Percentiles rank a stretch among this genome's conserved stretches.
phyloP scores from a whole-genome alignment of 805 yeast species.

The Candida patagonica region DNA sequence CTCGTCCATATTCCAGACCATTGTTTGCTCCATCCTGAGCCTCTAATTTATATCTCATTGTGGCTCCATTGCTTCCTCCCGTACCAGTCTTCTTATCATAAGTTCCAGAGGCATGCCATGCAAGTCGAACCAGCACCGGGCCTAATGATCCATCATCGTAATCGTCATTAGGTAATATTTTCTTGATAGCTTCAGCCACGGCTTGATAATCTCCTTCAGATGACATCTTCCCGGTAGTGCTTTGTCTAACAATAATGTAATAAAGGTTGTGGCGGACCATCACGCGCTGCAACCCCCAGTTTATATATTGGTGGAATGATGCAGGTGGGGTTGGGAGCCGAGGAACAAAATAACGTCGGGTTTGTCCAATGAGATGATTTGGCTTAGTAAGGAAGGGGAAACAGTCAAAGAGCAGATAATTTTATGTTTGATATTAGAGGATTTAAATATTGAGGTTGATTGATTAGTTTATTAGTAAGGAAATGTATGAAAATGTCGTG shows the following conservation, averaged over 20 bases:
- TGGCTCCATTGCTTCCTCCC: conserved; percentile 47
- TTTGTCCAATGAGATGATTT: no score
- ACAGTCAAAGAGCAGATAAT: no score
- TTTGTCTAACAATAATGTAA: not conserved
- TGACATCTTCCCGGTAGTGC: not conserved
- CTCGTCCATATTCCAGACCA: conserved; percentile 45
- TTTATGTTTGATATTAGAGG: no score
- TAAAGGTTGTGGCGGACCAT: conserved; percentile 2
- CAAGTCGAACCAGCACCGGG: conserved; percentile 67
- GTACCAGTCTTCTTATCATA: conserved; percentile 48
- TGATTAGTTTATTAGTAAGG: no score
- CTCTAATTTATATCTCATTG: conserved; percentile 42
- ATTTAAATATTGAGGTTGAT: no score
- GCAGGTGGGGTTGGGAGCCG: no score
- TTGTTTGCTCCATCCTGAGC: conserved; percentile 38
- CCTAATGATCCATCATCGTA: conserved; percentile 63
- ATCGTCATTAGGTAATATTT: conserved; percentile 35
- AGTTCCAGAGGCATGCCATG: conserved; percentile 85
- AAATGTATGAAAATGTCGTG: no score
- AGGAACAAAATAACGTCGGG: no score
- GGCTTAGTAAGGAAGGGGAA: no score
- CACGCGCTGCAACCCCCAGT: not conserved
- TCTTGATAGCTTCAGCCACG: conserved; percentile 30
- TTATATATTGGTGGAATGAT: no score
- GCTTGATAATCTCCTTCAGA: conserved; percentile 29